Base-by-base conservation (phyloP, 2,329 filamentous ascomycete species). In the Grosmannia serpens region DNA sequence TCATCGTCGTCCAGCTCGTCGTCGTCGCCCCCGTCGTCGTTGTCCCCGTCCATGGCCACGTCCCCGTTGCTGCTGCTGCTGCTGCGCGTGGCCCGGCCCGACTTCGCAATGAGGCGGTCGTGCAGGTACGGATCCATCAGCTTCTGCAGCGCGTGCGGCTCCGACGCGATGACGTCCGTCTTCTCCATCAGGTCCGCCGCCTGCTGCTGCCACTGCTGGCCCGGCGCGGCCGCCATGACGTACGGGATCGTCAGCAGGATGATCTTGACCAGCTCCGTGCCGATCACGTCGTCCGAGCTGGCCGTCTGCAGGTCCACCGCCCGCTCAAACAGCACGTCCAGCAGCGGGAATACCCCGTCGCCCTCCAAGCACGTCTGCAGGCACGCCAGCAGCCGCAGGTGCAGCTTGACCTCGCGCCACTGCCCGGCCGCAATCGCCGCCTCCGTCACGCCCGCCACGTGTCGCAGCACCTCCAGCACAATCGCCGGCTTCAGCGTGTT, bases 231-330 rank as follows among this genome's bases (percentile, higher is more conserved):
- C 11, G 86, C 83, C 79, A 96, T 85, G 58, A 90, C 79, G 70
- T 97, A 99, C 0, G 94, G 92, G 60, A 99, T 88, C 0, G 92
- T 96, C 54, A 96, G 83, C 51, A 97, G 83, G 64, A 99, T 96
- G 65, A 96, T 91, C 74, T 96, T 97, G 70, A 96, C 91, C 38
- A 99, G 82, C 74, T 97, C 94, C 49, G 95, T 85, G 54, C 83
- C 83, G 62, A 86, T 82, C 73, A 94, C 90, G 74, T 97, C 92
- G 67, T 96, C 92, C 20, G 89, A 91, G 66, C 89, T 95, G 9
- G 89, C 88, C 46, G 90, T 96, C 76, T 97, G 92, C 62, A 96
- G 77, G 70, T 96, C 91, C 11, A 91, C 90, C n/a, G 94, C 91
- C 56, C 90, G 84, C 60, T 82, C 84, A 70, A 97, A 95, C n/a